Conservation (phyloP, 768 basidiomycete genomes). For the Suillus sp. region DNA sequence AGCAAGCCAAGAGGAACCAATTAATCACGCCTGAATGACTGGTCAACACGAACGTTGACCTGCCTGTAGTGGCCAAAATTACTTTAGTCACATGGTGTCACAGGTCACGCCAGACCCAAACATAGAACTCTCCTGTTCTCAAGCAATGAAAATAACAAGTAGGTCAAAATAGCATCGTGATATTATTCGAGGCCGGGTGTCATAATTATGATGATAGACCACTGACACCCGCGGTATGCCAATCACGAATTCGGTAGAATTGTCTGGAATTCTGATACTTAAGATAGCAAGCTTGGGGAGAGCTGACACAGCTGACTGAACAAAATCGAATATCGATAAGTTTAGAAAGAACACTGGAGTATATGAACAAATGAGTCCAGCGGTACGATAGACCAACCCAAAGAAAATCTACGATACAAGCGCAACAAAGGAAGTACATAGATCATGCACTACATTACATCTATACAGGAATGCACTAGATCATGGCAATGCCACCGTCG, state of each 20-base stretch:
- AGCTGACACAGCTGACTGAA: conserved; percentile 9
- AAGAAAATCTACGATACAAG: conserved; percentile 9
- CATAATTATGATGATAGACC: not conserved
- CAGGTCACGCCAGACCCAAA: not conserved
- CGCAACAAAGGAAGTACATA: conserved; percentile 6
- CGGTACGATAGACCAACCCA: not conserved
- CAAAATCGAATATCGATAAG: conserved; percentile 16
- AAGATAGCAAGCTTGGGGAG: conserved; percentile 22
- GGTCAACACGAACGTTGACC: not conserved
- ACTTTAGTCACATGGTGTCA: conserved; percentile 1
- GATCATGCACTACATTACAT: not conserved
- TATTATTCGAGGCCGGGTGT: not conserved
- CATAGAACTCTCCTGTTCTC: not conserved
- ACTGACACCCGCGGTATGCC: not conserved
- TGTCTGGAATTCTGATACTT: not conserved
- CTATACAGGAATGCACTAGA: conserved; percentile 13
- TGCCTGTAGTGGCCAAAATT: not conserved
- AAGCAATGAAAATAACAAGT: not conserved
- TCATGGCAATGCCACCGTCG: conserved; percentile 48
- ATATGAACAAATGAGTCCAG: not conserved
- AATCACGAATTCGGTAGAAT: not conserved
- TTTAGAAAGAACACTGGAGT: conserved; percentile 8
- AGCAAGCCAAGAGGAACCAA: not conserved
- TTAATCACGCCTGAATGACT: not conserved
- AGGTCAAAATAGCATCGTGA: not conserved